Evolutionary conservation across 768 basidiomycete species (phyloP).

Genomic region (Russula vinacea): DNA sequence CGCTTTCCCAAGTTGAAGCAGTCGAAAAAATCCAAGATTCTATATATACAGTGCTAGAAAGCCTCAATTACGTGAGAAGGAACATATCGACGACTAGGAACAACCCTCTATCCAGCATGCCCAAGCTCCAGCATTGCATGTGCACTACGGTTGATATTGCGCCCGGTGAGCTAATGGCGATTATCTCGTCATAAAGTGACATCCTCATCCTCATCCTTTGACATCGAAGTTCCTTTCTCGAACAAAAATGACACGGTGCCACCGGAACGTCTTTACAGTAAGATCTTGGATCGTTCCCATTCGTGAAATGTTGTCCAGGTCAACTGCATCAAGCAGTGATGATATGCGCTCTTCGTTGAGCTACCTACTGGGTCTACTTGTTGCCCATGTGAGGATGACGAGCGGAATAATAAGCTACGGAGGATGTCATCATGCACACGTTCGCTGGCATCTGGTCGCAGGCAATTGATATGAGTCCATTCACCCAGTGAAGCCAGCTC

Average conservation of each 20-base stretch:
- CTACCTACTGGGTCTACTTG: conserved; percentile 13
- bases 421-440: conserved; percentile 66
- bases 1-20: background rate
- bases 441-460: conserved; percentile 44
- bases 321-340: conserved; percentile 43
- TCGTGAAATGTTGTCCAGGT: conserved; percentile 48
- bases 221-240: conserved; percentile 78
- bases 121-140: background rate
- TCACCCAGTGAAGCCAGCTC: conserved; percentile 70
- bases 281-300: conserved; percentile 35
- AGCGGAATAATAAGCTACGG: conserved; percentile 44
- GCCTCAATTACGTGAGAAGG: background rate
- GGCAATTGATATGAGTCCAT: conserved; percentile 84
- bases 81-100: background rate
- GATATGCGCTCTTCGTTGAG: conserved; percentile 34
- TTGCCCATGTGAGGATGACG: conserved; percentile 7
- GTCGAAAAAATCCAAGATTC: background rate
- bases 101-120: background rate
- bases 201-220: conserved; percentile 58
- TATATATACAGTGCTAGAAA: background rate
- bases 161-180: no score
- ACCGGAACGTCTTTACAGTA: conserved; percentile 50
- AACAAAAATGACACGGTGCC: conserved; percentile 78
- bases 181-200: background rate
- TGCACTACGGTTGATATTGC: background rate